Conservation (phyloP, 148 eudicot genomes). For the Pharnaceum exiguum region DNA sequence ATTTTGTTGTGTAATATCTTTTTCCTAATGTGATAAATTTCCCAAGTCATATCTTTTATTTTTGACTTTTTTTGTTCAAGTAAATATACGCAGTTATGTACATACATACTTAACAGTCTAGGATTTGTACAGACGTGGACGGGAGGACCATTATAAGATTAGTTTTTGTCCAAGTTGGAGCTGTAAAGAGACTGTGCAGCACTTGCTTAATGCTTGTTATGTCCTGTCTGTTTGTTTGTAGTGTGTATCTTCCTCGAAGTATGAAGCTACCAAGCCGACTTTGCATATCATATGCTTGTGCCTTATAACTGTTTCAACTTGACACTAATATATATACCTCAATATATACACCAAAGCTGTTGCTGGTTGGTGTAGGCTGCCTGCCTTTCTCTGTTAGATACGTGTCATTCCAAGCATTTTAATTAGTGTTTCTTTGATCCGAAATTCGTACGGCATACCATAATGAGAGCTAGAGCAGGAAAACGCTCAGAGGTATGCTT, state of each 20-base stretch:
- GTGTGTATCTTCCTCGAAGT: conserved; percentile 30
- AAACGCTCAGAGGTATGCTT: conserved; percentile 64
- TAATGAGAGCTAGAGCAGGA: conserved; percentile 54
- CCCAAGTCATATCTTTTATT: no score
- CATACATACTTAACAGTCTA: conserved; percentile 2
- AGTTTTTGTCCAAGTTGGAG: conserved; percentile 39
- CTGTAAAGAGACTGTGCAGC: conserved; percentile 21
- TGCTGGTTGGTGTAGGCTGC: conserved; percentile 3
- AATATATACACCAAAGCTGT: conserved; percentile 4
- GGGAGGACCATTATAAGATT: conserved; percentile 12
- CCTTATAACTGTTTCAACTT: conserved; percentile 6
- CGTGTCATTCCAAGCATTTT: background rate
- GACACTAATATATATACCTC: background rate
- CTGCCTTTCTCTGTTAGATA: background rate
- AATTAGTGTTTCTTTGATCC: background rate
- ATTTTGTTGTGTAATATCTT: background rate
- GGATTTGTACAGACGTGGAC: conserved; percentile 3
- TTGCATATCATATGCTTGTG: conserved; percentile 1
- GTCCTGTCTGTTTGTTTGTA: conserved; percentile 12
- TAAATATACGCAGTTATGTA: no score
- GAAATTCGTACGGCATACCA: background rate
- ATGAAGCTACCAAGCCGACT: conserved; percentile 1
- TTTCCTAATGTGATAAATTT: background rate
- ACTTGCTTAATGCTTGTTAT: conserved; percentile 16
- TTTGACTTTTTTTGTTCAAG: no score